phyloP scores from a whole-genome alignment of 306 rosid species.

The Trichosanthes truncata region DNA sequence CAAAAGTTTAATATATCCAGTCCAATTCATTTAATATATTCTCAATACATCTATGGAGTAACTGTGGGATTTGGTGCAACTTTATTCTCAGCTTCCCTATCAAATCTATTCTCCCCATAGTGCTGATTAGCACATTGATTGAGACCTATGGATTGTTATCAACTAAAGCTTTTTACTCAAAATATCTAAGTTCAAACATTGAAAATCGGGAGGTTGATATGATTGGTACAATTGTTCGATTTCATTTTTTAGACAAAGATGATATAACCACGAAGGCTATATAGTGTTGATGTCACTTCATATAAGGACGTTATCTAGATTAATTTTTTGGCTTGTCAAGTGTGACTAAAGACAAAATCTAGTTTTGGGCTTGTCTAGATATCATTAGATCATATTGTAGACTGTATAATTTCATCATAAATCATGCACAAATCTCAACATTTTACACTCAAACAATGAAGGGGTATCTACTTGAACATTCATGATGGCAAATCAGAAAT shows the following conservation, averaged over 20 bases:
- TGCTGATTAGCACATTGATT: not conserved
- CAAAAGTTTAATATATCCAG: not conserved
- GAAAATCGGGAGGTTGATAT: not conserved
- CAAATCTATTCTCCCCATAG: not conserved
- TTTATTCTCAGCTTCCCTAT: not conserved
- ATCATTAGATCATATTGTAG: not conserved
- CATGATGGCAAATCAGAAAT: not conserved
- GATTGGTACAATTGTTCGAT: not conserved
- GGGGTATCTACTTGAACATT: not conserved
- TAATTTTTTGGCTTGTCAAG: not conserved
- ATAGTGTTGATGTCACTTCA: not conserved
- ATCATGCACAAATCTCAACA: not conserved
- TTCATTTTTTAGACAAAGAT: not conserved
- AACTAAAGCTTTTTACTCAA: not conserved
- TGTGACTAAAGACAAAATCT: not conserved
- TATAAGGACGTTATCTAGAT: not conserved
- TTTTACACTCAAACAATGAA: not conserved
- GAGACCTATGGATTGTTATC: not conserved
- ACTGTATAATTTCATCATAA: not conserved
- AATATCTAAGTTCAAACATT: not conserved
- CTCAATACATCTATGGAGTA: not conserved
- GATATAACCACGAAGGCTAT: not conserved
- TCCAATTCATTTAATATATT: not conserved
- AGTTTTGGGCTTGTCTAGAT: not conserved
- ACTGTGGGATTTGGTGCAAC: slow-evolving; percentile 1